A percentile compares a stretch with the other conserved stretches of the same genome.
phyloP scores from a whole-genome alignment of 177 flowering plant genomes.

The Tripterygium wilfordii region DNA sequence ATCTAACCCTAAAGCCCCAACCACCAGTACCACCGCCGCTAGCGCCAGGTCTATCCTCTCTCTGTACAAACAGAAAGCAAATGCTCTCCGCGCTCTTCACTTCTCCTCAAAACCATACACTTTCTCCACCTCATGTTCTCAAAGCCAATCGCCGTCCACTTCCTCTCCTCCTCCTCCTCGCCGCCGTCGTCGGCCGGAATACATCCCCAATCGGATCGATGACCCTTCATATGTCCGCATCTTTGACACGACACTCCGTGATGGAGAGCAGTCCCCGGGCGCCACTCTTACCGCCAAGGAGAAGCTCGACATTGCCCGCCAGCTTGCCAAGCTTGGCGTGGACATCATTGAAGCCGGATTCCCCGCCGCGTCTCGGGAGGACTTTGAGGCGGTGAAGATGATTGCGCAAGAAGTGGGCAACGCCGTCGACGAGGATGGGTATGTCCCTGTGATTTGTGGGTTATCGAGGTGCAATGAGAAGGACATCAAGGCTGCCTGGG shows the following conservation, averaged over 20 bases:
- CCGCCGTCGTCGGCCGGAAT: constrained; percentile 44
- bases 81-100: too few relatives aligned
- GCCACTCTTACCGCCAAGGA: constrained; percentile 84
- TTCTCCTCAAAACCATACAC: too few relatives aligned
- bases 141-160: too few relatives aligned
- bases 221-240: constrained; percentile 82
- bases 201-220: constrained; percentile 67
- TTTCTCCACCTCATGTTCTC: too few relatives aligned
- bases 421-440: constrained; percentile 40
- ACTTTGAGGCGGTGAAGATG: constrained; percentile 67
- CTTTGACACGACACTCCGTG: constrained; percentile 97
- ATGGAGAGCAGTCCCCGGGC: constrained; percentile 97
- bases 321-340: constrained; percentile 81
- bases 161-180: too few relatives aligned
- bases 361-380: constrained; percentile 81
- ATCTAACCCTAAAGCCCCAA: too few relatives aligned
- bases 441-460: constrained; percentile 91
- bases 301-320: constrained; percentile 86
- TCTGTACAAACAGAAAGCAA: too few relatives aligned
- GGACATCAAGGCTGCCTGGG: constrained; percentile 85
- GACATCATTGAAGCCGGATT: constrained; percentile 96
- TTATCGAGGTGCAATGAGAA: constrained; percentile 73
- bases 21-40: too few relatives aligned
- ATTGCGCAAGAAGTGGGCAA: constrained; percentile 80
- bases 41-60: too few relatives aligned